Percentiles rank a stretch among this genome's conserved stretches.
These are phyloP conservation scores for Pleurozium schreberi DNA, from an alignment of 225 moss, liverwort and hornwort species.

Conservation along the genomic window DNA sequence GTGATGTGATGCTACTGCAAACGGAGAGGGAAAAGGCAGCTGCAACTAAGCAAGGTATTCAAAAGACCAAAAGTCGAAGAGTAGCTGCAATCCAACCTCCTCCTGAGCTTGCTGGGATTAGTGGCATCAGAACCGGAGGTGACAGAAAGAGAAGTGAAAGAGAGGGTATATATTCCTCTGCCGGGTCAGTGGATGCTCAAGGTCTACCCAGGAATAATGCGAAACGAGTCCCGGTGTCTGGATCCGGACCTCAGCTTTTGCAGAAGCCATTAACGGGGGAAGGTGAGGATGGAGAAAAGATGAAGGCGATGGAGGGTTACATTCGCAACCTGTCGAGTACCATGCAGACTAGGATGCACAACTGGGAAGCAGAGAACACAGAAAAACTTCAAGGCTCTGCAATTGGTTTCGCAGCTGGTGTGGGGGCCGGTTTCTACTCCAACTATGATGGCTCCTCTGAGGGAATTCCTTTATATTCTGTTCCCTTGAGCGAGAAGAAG, in stretches of 20 bases:
- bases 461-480: slow-evolving; percentile 89
- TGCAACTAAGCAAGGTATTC: slow-evolving; percentile 39
- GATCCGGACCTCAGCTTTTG: slow-evolving; percentile 14
- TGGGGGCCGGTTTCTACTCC: slow-evolving; percentile 93
- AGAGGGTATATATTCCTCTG: slow-evolving; percentile 17
- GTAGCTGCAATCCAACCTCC: slow-evolving; percentile 65
- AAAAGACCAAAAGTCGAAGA: slow-evolving; percentile 52
- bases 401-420: slow-evolving; percentile 81
- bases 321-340: slow-evolving; percentile 93
- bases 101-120: slow-evolving; percentile 34
- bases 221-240: slow-evolving; percentile 27
- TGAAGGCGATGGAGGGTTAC: slow-evolving; percentile 99
- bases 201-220: slow-evolving; percentile 23
- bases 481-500: slow-evolving; percentile 65
- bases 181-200: slow-evolving; percentile 28
- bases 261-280: slow-evolving; percentile 46
- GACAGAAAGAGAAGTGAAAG: slow-evolving; percentile 37
- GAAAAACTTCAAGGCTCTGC: slow-evolving; percentile 89
- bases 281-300: slow-evolving; percentile 92
- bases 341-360: slow-evolving; percentile 96
- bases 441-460: slow-evolving; percentile 95
- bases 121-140: slow-evolving; percentile 30
- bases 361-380: slow-evolving; percentile 85
- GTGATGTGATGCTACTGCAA: slow-evolving; percentile 79
- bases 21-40: slow-evolving; percentile 59